Percentiles rank a stretch among this genome's conserved stretches.
Evolutionary conservation across 805 yeast species (phyloP).

Genomic region (Isabelozyma gotoi): DNA sequence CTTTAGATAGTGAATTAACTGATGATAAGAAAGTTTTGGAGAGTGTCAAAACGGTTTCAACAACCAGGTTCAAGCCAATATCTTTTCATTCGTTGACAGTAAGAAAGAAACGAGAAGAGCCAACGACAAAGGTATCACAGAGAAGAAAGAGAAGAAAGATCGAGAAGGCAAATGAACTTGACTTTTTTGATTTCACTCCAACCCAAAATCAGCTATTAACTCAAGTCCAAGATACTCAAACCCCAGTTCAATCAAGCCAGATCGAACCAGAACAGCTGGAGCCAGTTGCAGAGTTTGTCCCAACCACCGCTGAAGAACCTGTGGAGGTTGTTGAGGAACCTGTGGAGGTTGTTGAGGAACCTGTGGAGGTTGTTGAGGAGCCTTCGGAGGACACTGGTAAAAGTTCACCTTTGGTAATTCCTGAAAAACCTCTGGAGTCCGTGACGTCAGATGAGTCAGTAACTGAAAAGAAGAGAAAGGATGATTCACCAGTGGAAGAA

Average conservation of each 20-base stretch:
- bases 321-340: too few relatives aligned
- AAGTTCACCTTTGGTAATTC: too few relatives aligned
- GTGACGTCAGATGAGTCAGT: too few relatives aligned
- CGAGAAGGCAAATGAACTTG: conserved; percentile 30
- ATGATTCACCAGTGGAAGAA: neutral
- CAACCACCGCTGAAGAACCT: neutral
- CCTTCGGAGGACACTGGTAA: too few relatives aligned
- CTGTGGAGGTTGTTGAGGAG: too few relatives aligned
- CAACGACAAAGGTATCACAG: conserved; percentile 4
- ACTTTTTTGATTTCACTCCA: conserved; percentile 30
- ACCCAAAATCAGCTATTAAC: neutral
- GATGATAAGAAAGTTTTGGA: conserved; percentile 7
- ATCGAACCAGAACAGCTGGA: neutral
- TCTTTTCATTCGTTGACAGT: neutral
- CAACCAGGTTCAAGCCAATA: conserved; percentile 2
- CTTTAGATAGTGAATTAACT: neutral
- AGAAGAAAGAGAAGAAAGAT: conserved; percentile 30
- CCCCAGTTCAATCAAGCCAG: neutral
- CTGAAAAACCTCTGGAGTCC: too few relatives aligned
- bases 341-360: too few relatives aligned
- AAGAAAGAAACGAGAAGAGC: conserved; percentile 2
- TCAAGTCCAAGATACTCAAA: neutral
- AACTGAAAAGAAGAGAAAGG: too few relatives aligned
- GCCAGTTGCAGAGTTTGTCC: neutral
- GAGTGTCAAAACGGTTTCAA: conserved; percentile 6